phyloP scores from a whole-genome alignment of 2,329 filamentous ascomycete species.

The Escovopsis sp. region DNA sequence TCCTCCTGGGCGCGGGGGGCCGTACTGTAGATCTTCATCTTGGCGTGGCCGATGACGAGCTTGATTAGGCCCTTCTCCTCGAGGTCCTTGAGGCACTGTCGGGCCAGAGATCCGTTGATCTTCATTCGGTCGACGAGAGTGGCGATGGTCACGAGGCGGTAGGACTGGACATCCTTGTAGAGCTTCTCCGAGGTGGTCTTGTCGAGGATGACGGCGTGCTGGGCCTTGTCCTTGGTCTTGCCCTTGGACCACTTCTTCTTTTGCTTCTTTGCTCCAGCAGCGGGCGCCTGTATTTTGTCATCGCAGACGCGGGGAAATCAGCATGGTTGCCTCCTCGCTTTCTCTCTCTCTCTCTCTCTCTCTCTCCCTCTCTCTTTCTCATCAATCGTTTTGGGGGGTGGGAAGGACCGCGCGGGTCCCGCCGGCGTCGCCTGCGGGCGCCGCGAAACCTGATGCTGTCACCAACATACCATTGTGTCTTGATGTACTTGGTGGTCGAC shows the following conservation, averaged over 20 bases:
- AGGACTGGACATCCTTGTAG: slow-evolving; percentile 99
- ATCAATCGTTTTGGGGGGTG: too few relatives aligned
- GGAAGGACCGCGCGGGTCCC: too few relatives aligned
- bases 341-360: too few relatives aligned
- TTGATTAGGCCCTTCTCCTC: slow-evolving; percentile 99
- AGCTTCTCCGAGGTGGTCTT: slow-evolving; percentile 96
- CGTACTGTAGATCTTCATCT: slow-evolving; percentile 94
- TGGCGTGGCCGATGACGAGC: slow-evolving; percentile 91
- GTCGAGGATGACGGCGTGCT: slow-evolving; percentile 98
- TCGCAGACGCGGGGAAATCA: slow-evolving; percentile 1
- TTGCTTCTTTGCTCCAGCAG: slow-evolving; percentile 35
- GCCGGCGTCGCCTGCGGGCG: background rate
- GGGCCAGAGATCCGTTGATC: slow-evolving; percentile 97
- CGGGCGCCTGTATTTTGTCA: slow-evolving; percentile 22
- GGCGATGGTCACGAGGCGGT: slow-evolving; percentile 97
- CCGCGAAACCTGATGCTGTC: slow-evolving; percentile 2
- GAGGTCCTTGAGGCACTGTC: slow-evolving; percentile 76
- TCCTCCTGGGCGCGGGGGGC: slow-evolving; percentile 8
- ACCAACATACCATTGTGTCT: slow-evolving; percentile 28
- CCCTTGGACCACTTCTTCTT: slow-evolving; percentile 39
- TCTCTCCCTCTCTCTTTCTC: too few relatives aligned
- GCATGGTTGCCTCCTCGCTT: background rate
- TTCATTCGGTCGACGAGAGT: slow-evolving; percentile 98
- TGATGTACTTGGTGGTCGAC: slow-evolving; percentile 24
- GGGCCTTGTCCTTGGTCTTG: slow-evolving; percentile 99